Evolutionary conservation across 2,329 filamentous ascomycete species (phyloP).

Genomic region (Tolypocladium nubicola): DNA sequence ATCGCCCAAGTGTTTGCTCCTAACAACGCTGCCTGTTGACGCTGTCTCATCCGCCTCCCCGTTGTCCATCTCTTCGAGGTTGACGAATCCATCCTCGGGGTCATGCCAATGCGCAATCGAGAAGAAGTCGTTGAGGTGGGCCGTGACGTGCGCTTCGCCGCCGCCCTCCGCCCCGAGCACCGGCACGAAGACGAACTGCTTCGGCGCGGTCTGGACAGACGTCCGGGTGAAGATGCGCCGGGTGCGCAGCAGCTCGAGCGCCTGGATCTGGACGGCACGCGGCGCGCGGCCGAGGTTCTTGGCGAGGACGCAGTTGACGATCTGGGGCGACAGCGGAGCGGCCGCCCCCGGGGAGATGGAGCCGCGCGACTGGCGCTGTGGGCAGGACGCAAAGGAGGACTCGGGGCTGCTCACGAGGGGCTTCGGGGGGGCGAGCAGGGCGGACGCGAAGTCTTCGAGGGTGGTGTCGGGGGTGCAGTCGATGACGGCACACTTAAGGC

Average conservation of each 20-base stretch:
- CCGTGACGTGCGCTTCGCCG: slow-evolving; percentile 37
- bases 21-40: slow-evolving; percentile 36
- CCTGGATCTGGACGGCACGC: slow-evolving; percentile 75
- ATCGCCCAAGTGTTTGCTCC: slow-evolving; percentile 13
- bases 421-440: slow-evolving; percentile 43
- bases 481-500: slow-evolving; percentile 57
- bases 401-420: slow-evolving; percentile 14
- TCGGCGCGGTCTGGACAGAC: slow-evolving; percentile 62
- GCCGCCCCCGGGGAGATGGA: slow-evolving; percentile 18
- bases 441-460: slow-evolving; percentile 68
- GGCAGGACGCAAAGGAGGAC: slow-evolving; percentile 18
- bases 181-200: slow-evolving; percentile 70
- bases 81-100: slow-evolving; percentile 59
- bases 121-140: slow-evolving; percentile 68
- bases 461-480: slow-evolving; percentile 64
- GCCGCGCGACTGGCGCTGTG: slow-evolving; percentile 9
- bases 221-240: slow-evolving; percentile 68
- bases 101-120: slow-evolving; percentile 83
- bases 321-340: slow-evolving; percentile 25
- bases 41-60: slow-evolving; percentile 18
- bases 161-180: slow-evolving; percentile 44
- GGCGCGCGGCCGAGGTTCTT: slow-evolving; percentile 66
- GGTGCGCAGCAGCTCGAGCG: slow-evolving; percentile 65
- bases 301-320: slow-evolving; percentile 76
- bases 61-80: slow-evolving; percentile 53